Percentiles rank a stretch among this genome's conserved stretches.
Evolutionary conservation across 345 rosid genomes (phyloP).

Genomic region (Geranium brycei): DNA sequence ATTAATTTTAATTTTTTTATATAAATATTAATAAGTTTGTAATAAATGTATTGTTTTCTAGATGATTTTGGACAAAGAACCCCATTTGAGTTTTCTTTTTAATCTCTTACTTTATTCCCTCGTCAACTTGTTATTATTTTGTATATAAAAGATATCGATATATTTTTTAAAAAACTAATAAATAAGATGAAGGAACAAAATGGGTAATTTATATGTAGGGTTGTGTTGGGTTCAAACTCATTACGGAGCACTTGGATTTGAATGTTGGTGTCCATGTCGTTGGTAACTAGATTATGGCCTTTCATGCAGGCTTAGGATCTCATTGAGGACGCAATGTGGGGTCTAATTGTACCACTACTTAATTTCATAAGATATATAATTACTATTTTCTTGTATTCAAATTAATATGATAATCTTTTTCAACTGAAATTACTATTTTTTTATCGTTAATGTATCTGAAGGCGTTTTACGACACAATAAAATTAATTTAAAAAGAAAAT

Average conservation of each 20-base stretch:
- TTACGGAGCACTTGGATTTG: neutral
- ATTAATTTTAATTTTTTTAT: too few relatives aligned
- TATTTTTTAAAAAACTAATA: too few relatives aligned
- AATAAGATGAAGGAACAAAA: neutral
- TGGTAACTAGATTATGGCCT: neutral
- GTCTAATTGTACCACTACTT: neutral
- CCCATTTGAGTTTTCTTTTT: neutral
- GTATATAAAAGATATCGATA: too few relatives aligned
- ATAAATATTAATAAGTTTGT: too few relatives aligned
- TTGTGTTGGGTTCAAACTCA: neutral
- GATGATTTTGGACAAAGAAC: neutral
- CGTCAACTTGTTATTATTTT: neutral
- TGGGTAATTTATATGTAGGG: neutral
- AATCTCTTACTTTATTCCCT: neutral
- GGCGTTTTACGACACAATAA: too few relatives aligned
- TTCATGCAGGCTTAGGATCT: neutral
- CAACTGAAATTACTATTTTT: too few relatives aligned
- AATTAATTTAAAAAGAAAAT: too few relatives aligned
- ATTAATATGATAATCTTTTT: too few relatives aligned
- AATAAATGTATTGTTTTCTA: neutral
- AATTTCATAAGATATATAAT: too few relatives aligned
- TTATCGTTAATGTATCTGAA: too few relatives aligned
- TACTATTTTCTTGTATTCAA: too few relatives aligned
- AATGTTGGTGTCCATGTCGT: neutral
- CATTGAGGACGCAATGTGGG: neutral